Evolutionary conservation across 345 rosid species (phyloP).

Genomic region (Eucalyptus rudis): DNA sequence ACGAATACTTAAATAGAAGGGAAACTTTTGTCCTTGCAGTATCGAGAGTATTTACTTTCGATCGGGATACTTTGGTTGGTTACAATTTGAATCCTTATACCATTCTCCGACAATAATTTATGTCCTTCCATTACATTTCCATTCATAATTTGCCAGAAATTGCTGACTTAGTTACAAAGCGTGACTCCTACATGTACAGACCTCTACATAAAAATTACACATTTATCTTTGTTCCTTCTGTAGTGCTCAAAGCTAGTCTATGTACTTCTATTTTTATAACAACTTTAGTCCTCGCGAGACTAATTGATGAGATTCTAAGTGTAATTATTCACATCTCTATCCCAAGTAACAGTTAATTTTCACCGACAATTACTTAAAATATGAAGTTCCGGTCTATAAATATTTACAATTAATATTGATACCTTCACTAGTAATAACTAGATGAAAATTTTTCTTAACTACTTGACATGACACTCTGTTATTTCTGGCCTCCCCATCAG

Average conservation of each 20-base stretch:
- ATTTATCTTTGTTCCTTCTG: neutral
- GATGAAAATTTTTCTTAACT: neutral
- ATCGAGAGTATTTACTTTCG: neutral
- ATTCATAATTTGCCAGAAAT: neutral
- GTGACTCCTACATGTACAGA: neutral
- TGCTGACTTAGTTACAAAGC: neutral
- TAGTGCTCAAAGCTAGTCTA: neutral
- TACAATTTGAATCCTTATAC: neutral
- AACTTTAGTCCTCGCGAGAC: neutral
- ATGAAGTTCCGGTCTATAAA: neutral
- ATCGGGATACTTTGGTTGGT: neutral
- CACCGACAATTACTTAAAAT: neutral
- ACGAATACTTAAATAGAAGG: neutral
- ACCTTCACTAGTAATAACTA: neutral
- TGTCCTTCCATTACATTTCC: neutral
- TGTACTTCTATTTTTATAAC: neutral
- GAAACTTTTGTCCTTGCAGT: neutral
- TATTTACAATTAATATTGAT: neutral
- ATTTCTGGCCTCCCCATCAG: neutral
- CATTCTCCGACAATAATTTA: neutral
- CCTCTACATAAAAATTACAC: neutral
- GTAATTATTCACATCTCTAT: neutral
- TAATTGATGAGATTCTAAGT: neutral
- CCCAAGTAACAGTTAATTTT: neutral
- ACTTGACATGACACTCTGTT: neutral